Base-by-base conservation (phyloP, 257 asterid species). In the Solanum chmielewskii region DNA sequence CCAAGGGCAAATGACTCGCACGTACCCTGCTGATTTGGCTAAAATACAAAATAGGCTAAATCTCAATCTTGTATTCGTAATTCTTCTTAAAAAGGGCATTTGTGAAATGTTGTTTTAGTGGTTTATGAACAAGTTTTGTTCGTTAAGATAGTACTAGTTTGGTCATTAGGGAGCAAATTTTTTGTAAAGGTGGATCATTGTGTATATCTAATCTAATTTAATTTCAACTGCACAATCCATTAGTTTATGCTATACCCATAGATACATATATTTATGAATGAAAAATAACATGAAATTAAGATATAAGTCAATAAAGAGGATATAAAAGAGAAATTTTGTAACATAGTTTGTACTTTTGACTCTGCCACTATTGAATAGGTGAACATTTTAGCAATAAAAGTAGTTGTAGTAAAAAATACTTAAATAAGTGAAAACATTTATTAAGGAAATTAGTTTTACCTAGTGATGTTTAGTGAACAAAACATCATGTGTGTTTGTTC, bases 1-100 rank as follows among this genome's bases (percentile, higher is more conserved):
- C 99, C 86, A 96, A 91, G 97, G 95, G 91, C 98, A 96, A 95
- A 96, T 95, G 96, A 94, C 94, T 86, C 96, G 98, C 86, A 96
- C 95, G 98, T 96, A 98, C 14, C 95, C 98, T 15, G 94, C 94
- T 85, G 96, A 94, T 56, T 87, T 96, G 86, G 98, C 98, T 82
- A 92, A 95, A 89, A 95, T 96, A 82, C 98, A 95, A 82, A 47
- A 35, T 47, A 47, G 1, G 56, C 37, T 45, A 66, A 37, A 1
- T 35, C 21, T 11, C 6, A 37, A 20, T 20, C 5, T 74, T 74
- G 5, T 20, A 21, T 74, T 74, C 31, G 10, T 74, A 37, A 74
- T 37, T 74, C 49, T 39, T 74, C 13, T 10, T 21, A 21, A 4
- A 21, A 18, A 56, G 11, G 62, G n/a, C n/a, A 56, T 56, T 2